Conservation (phyloP, 495 filamentous ascomycete genomes). For the Penicillium coprophilum region DNA sequence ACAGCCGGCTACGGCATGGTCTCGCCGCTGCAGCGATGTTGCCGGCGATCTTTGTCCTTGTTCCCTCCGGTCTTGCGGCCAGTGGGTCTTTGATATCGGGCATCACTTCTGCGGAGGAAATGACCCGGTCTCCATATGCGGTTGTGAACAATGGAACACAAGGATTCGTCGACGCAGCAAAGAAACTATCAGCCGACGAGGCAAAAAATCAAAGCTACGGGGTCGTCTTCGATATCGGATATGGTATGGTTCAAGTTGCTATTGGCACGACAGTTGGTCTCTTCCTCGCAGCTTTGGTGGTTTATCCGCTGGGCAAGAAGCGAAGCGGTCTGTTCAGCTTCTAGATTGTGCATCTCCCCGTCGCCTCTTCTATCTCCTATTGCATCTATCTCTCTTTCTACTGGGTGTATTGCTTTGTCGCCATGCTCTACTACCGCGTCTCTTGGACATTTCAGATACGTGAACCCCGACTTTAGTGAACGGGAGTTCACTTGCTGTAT, state of each 20-base stretch:
- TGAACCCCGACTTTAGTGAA: not conserved
- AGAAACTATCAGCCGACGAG: slow-evolving; percentile 31
- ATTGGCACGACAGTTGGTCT: slow-evolving; percentile 91
- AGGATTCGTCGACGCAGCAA: slow-evolving; percentile 47
- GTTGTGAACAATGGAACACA: slow-evolving; percentile 51
- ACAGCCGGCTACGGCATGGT: slow-evolving; percentile 79
- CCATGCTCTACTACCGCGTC: not conserved
- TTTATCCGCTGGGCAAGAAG: slow-evolving; percentile 91
- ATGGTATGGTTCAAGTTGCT: slow-evolving; percentile 86
- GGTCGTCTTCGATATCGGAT: slow-evolving; percentile 81
- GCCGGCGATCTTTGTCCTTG: slow-evolving; percentile 92
- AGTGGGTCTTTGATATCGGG: slow-evolving; percentile 82
- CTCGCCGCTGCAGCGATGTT: slow-evolving; percentile 86
- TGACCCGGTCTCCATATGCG: slow-evolving; percentile 54
- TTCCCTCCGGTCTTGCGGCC: slow-evolving; percentile 85
- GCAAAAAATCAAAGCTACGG: slow-evolving; percentile 32
- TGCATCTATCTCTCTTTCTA: not conserved
- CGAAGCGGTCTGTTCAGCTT: slow-evolving; percentile 89
- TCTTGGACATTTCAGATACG: slow-evolving; percentile 10
- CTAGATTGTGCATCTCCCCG: slow-evolving; percentile 32
- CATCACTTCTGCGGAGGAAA: slow-evolving; percentile 76
- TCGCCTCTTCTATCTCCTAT: not conserved
- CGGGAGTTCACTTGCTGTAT: not conserved
- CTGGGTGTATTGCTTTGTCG: not conserved
- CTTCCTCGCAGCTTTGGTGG: slow-evolving; percentile 78